Evolutionary conservation across 331 rosid genomes (phyloP).

Genomic region (Cydonia oblonga): DNA sequence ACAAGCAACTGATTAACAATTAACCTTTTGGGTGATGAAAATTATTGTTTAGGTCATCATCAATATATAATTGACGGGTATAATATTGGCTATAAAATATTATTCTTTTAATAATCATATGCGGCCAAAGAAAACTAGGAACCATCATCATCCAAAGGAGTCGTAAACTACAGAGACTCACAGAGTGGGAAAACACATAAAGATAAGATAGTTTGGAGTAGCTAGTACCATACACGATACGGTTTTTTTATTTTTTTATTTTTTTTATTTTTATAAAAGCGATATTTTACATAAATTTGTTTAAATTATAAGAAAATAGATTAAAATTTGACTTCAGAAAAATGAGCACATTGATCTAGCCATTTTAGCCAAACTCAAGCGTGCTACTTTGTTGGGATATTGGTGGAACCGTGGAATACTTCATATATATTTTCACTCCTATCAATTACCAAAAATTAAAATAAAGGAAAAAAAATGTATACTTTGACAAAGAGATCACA

Average conservation of each 20-base stretch:
- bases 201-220: background rate
- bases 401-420: too few relatives aligned
- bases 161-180: background rate
- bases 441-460: background rate
- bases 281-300: background rate
- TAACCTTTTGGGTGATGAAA: background rate
- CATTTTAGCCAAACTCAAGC: background rate
- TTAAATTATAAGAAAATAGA: background rate
- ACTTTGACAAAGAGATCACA: background rate
- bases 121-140: background rate
- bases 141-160: background rate
- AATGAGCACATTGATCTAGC: background rate
- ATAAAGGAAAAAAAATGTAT: background rate
- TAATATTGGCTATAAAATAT: background rate
- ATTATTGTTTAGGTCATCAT: background rate
- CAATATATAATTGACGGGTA: background rate
- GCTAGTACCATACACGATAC: background rate
- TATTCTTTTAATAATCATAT: background rate
- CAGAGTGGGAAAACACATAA: background rate
- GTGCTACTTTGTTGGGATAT: background rate
- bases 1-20: background rate
- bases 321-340: background rate
- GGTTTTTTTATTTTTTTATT: background rate
- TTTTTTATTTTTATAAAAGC: too few relatives aligned
- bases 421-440: background rate